A percentile compares a stretch with the other conserved stretches of the same genome.
Evolutionary conservation across 1,284 basidiomycete species (phyloP).

Genomic region (Fomitopsis palustris): DNA sequence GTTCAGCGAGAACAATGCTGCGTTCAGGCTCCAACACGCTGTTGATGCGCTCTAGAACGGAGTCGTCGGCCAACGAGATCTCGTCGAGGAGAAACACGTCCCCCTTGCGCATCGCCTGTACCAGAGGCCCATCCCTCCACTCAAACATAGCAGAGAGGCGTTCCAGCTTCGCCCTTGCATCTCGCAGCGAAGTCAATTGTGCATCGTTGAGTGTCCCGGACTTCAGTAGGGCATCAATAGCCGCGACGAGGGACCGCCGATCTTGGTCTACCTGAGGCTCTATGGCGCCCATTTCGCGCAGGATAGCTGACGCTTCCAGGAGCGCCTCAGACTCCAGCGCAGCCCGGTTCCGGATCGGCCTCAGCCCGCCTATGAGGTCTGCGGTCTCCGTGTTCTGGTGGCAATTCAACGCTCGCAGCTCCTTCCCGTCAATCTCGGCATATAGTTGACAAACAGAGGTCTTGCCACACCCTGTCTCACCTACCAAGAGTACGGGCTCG

Average conservation of each 20-base stretch:
- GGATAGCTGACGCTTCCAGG: slow-evolving; percentile 37
- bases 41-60: slow-evolving; percentile 95
- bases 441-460: slow-evolving; percentile 95
- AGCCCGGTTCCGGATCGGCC: slow-evolving; percentile 85
- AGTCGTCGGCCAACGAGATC: slow-evolving; percentile 97
- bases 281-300: slow-evolving; percentile 40
- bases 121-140: slow-evolving; percentile 95
- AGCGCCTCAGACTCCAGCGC: slow-evolving; percentile 43
- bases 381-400: slow-evolving; percentile 99
- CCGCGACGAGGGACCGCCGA: slow-evolving; percentile 34
- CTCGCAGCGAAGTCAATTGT: slow-evolving; percentile 34
- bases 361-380: slow-evolving; percentile 91
- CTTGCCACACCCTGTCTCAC: slow-evolving; percentile 97
- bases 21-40: slow-evolving; percentile 93
- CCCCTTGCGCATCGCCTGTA: slow-evolving; percentile 88
- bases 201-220: slow-evolving; percentile 28
- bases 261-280: slow-evolving; percentile 28
- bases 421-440: slow-evolving; percentile 63
- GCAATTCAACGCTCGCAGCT: slow-evolving; percentile 83
- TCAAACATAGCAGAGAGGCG: slow-evolving; percentile 81
- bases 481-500: slow-evolving; percentile 96
- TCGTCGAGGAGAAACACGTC: slow-evolving; percentile 93
- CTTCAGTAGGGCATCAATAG: slow-evolving; percentile 36
- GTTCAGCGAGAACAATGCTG: slow-evolving; percentile 91
- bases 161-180: slow-evolving; percentile 41